Evolutionary conservation across 495 filamentous ascomycete genomes (phyloP).

Genomic region (Bathelium albidoporum): DNA sequence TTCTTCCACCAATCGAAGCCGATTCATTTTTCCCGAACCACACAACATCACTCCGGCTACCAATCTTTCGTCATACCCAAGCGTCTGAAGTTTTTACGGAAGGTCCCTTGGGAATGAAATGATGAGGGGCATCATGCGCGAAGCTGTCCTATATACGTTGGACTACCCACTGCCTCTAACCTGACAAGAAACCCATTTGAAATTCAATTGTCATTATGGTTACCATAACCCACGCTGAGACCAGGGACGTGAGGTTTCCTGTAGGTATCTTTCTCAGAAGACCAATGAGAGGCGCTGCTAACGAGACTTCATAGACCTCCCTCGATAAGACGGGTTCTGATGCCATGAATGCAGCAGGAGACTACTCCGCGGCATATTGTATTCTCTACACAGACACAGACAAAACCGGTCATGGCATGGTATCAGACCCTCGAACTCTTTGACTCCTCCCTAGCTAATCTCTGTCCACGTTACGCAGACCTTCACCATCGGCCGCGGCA

Average conservation of each 20-base stretch:
- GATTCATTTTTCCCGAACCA: not conserved
- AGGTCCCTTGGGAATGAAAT: not conserved
- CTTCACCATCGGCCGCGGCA: constrained; percentile 93
- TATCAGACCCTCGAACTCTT: constrained; percentile 24
- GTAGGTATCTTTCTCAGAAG: constrained; percentile 34
- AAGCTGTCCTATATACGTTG: not conserved
- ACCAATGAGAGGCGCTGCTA: constrained; percentile 1
- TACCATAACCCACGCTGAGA: constrained; percentile 70
- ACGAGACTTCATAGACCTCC: constrained; percentile 51
- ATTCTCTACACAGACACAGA: constrained; percentile 72
- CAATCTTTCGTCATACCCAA: not conserved
- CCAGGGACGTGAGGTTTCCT: constrained; percentile 84
- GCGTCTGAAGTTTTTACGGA: too few relatives aligned
- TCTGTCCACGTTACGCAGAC: constrained; percentile 48
- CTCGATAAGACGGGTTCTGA: constrained; percentile 92
- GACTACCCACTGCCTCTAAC: not conserved
- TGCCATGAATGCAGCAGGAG: constrained; percentile 92
- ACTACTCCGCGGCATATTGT: constrained; percentile 89
- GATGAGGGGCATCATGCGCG: not conserved
- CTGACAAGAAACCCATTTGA: not conserved
- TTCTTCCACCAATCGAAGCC: constrained; percentile 1
- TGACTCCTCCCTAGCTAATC: not conserved
- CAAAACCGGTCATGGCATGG: constrained; percentile 78
- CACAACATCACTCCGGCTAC: too few relatives aligned
- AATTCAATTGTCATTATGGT: constrained; percentile 38